Percentiles rank a stretch among this genome's conserved stretches.
Evolutionary conservation across 73 alveolate genomes (phyloP).

Genomic region (Symbiodinium natans): DNA sequence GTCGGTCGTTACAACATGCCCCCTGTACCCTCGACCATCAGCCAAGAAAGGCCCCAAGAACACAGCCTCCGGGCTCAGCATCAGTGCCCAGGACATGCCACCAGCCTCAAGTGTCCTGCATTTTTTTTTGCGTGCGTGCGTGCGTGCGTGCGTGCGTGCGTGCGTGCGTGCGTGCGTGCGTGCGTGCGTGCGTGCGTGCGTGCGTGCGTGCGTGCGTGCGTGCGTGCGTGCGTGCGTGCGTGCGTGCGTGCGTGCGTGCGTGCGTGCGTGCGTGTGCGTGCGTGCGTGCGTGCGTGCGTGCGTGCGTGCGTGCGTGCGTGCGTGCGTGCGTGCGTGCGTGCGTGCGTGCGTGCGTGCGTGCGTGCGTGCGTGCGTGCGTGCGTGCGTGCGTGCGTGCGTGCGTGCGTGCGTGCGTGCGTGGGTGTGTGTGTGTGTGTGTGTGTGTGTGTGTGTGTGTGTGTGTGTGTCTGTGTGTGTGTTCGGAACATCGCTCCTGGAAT

Average conservation of each 20-base stretch:
- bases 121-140: background rate
- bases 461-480: background rate
- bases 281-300: background rate
- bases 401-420: background rate
- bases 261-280: background rate
- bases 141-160: background rate
- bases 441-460: background rate
- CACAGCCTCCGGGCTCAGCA: background rate
- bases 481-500: too few relatives aligned
- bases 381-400: background rate
- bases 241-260: background rate
- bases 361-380: background rate
- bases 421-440: too few relatives aligned
- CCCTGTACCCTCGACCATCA: background rate
- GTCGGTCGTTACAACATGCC: too few relatives aligned
- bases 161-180: background rate
- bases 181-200: background rate
- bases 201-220: background rate
- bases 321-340: background rate
- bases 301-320: background rate
- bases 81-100: conserved; percentile 5
- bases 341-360: background rate
- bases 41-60: background rate
- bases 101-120: background rate
- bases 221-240: background rate